Percentiles rank a stretch among this genome's conserved stretches.
Evolutionary conservation across 2,329 filamentous ascomycete species (phyloP).

Genomic region (Cladosporium sp.): DNA sequence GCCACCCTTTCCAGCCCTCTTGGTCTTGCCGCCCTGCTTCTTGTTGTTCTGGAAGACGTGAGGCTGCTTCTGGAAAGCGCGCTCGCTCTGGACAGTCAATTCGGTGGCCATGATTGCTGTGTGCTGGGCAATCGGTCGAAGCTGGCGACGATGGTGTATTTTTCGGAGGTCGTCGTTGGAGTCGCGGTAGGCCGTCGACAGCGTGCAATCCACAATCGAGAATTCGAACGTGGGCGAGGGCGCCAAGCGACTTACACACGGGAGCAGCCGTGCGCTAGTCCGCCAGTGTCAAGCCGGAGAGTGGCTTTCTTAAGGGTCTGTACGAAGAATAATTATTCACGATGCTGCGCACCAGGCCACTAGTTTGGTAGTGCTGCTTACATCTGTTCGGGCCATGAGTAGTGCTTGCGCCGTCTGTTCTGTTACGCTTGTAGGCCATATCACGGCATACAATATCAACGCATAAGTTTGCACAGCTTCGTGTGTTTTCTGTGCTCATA

Average conservation of each 20-base stretch:
- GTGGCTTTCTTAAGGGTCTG: too few species aligned
- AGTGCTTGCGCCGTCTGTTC: too few species aligned
- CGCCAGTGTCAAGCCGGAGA: too few species aligned
- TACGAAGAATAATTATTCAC: too few species aligned
- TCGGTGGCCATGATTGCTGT: slow-evolving; percentile 82
- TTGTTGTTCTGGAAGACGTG: slow-evolving; percentile 99
- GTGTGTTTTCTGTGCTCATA: too few species aligned
- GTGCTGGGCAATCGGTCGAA: slow-evolving; percentile 12
- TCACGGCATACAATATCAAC: too few species aligned
- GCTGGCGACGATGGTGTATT: slow-evolving; percentile 12
- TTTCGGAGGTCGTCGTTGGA: slow-evolving; percentile 12
- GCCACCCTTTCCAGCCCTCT: slow-evolving; percentile 81
- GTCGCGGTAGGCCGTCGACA: slow-evolving; percentile 5
- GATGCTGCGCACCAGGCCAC: too few species aligned
- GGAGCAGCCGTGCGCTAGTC: too few species aligned
- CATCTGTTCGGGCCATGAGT: too few species aligned
- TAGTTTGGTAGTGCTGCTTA: too few species aligned
- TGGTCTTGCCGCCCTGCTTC: slow-evolving; percentile 77
- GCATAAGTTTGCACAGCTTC: too few species aligned
- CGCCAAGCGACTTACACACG: neutral
- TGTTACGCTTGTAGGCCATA: too few species aligned
- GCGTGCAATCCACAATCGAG: slow-evolving; percentile 8
- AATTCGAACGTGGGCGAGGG: neutral
- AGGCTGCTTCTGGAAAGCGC: slow-evolving; percentile 99
- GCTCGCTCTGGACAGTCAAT: slow-evolving; percentile 99